Conservation (phyloP, 2,329 filamentous ascomycete species). For the Daldinia eschscholtzii region DNA sequence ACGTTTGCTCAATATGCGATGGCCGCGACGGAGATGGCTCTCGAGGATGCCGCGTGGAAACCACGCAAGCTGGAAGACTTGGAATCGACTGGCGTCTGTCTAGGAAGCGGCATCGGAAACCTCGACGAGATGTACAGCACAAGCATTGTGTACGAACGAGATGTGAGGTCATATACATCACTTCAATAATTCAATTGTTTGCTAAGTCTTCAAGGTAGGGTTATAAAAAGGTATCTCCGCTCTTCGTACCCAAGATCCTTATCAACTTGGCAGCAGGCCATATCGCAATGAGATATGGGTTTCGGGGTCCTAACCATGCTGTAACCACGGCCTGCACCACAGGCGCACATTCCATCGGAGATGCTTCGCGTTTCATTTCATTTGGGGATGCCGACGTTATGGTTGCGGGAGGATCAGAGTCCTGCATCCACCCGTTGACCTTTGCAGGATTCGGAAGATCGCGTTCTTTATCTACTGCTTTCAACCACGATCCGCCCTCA, state of each 20-base stretch:
- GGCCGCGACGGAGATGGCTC: conserved; percentile 86
- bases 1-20: conserved; percentile 91
- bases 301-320: conserved; percentile 91
- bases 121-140: conserved; percentile 91
- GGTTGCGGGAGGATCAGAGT: conserved; percentile 94
- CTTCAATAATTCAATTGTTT: conserved; percentile 15
- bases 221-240: conserved; percentile 90
- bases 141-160: conserved; percentile 78
- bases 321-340: conserved; percentile 97
- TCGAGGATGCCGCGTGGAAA: conserved; percentile 84
- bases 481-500: conserved; percentile 76
- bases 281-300: conserved; percentile 90
- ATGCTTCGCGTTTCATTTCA: conserved; percentile 93
- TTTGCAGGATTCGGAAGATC: conserved; percentile 92
- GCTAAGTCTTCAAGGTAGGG: conserved; percentile 66
- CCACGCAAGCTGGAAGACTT: conserved; percentile 70
- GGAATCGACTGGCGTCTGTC: conserved; percentile 87
- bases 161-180: conserved; percentile 63
- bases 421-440: conserved; percentile 93
- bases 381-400: conserved; percentile 94
- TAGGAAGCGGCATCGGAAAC: conserved; percentile 96
- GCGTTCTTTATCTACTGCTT: conserved; percentile 84
- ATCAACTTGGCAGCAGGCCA: conserved; percentile 97
- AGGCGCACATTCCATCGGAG: conserved; percentile 92
- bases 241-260: conserved; percentile 92